Conservation (phyloP, 106 monocot genomes). For the Dendrobium huoshanense region DNA sequence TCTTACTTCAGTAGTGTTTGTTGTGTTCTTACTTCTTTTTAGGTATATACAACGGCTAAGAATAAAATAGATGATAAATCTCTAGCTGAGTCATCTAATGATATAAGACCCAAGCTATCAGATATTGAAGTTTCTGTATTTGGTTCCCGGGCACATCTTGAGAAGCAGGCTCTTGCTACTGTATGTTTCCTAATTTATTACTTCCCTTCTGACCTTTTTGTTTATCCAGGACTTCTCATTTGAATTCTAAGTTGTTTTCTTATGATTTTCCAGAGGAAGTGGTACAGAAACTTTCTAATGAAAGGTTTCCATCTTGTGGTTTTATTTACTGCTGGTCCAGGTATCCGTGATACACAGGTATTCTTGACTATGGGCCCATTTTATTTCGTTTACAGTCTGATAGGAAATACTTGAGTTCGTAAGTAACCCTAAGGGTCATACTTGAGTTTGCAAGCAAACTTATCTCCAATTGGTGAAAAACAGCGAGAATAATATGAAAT, state of each 20-base stretch:
- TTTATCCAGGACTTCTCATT: not conserved
- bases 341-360: conserved; percentile 97
- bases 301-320: conserved; percentile 98
- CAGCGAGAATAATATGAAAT: too few relatives aligned
- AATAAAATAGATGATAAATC: conserved; percentile 33
- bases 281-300: conserved; percentile 96
- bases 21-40: not conserved
- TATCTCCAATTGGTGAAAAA: too few relatives aligned
- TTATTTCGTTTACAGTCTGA: not conserved
- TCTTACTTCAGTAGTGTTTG: not conserved
- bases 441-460: too few relatives aligned
- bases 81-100: not conserved
- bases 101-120: conserved; percentile 27
- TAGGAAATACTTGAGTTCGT: too few relatives aligned
- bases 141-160: conserved; percentile 98
- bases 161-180: conserved; percentile 91
- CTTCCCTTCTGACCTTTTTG: not conserved
- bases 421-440: too few relatives aligned
- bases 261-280: conserved; percentile 69
- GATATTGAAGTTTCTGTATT: conserved; percentile 69
- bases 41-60: conserved; percentile 47
- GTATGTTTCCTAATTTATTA: conserved; percentile 25
- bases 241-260: conserved; percentile 2
- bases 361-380: not conserved
- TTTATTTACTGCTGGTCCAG: conserved; percentile 83